phyloP scores from a whole-genome alignment of 306 rosid species.

The Vigna unguiculata region DNA sequence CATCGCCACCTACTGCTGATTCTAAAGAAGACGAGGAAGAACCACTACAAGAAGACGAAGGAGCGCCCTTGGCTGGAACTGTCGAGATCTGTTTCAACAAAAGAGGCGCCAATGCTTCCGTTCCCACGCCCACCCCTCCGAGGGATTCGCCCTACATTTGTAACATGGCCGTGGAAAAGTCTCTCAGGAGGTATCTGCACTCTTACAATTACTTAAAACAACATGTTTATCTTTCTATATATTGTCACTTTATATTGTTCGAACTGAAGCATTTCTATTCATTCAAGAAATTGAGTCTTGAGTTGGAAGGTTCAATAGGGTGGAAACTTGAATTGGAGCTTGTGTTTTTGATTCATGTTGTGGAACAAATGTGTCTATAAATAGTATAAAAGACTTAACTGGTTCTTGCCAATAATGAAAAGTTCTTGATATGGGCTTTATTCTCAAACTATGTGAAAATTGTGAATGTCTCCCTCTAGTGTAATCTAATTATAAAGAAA shows the following conservation, averaged over 20 bases:
- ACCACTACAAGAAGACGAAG: conserved; percentile 29
- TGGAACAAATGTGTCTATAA: too few relatives aligned
- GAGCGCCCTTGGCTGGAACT: conserved; percentile 72
- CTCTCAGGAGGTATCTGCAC: conserved; percentile 63
- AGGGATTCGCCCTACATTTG: conserved; percentile 75
- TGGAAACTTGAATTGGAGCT: neutral
- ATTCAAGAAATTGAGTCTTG: neutral
- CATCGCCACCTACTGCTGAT: neutral
- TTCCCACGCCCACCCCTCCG: conserved; percentile 87
- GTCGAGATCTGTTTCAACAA: conserved; percentile 84
- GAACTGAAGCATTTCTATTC: neutral
- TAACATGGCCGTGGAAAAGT: conserved; percentile 71
- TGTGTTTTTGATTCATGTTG: too few relatives aligned
- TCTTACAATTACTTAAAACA: neutral
- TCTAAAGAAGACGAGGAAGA: conserved; percentile 40
- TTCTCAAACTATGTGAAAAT: neutral
- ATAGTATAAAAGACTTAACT: too few relatives aligned
- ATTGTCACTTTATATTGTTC: neutral
- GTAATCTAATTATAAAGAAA: neutral
- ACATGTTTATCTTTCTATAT: neutral
- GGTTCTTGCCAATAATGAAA: too few relatives aligned
- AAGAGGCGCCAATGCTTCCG: conserved; percentile 70
- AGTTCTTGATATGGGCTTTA: too few relatives aligned
- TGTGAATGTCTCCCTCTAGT: neutral
- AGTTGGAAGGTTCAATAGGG: neutral